phyloP scores from a whole-genome alignment of 202 grass and related monocot species.

The Schoenoplectus triqueter region DNA sequence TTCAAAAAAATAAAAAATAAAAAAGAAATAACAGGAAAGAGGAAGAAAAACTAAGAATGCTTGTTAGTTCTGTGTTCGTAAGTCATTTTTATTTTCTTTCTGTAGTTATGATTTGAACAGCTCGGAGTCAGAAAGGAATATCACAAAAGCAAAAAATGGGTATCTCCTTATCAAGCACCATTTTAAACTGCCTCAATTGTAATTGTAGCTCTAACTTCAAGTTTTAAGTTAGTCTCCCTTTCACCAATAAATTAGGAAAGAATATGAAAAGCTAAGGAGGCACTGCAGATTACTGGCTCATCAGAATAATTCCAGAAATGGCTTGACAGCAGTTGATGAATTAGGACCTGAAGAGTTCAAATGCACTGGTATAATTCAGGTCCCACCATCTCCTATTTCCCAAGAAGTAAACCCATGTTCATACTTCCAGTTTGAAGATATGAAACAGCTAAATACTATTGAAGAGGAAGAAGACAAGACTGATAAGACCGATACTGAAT shows the following conservation, averaged over 20 bases:
- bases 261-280: slow-evolving; percentile 89
- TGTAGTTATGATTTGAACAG: slow-evolving; percentile 87
- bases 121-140: slow-evolving; percentile 63
- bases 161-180: slow-evolving; percentile 42
- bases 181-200: neutral
- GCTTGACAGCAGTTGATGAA: slow-evolving; percentile 62
- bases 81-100: slow-evolving; percentile 30
- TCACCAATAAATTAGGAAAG: slow-evolving; percentile 60
- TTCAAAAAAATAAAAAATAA: neutral
- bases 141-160: slow-evolving; percentile 76
- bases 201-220: neutral
- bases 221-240: slow-evolving; percentile 19
- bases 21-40: neutral
- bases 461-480: slow-evolving; percentile 39
- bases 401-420: slow-evolving; percentile 44
- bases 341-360: slow-evolving; percentile 51
- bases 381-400: slow-evolving; percentile 57
- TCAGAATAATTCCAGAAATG: slow-evolving; percentile 51
- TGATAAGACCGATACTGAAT: slow-evolving; percentile 61
- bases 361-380: slow-evolving; percentile 50
- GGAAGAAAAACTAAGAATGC: neutral
- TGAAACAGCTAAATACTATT: slow-evolving; percentile 39
- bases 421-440: slow-evolving; percentile 43
- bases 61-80: slow-evolving; percentile 3
- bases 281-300: slow-evolving; percentile 67